A percentile compares a stretch with the other conserved stretches of the same genome.
phyloP scores from a whole-genome alignment of 192 early-diverging fungal genomes.

The Mortierella hygrophila region DNA sequence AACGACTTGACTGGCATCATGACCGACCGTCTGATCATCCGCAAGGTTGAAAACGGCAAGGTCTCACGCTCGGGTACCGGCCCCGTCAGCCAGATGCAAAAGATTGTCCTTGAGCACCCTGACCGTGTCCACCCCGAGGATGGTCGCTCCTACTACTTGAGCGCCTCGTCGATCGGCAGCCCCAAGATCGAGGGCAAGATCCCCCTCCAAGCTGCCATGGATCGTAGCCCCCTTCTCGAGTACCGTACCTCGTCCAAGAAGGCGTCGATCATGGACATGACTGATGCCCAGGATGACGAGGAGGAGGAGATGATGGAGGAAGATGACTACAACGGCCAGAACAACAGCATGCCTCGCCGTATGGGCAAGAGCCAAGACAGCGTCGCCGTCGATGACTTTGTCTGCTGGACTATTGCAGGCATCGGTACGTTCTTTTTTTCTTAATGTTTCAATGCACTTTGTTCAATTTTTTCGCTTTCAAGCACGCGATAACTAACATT shows the following conservation, averaged over 20 bases:
- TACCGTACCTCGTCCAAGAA: constrained; percentile 55
- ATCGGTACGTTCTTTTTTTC: constrained; percentile 66
- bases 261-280: constrained; percentile 57
- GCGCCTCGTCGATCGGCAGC: constrained; percentile 54
- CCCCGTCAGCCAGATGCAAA: constrained; percentile 90
- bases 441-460: no score
- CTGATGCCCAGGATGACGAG: constrained; percentile 24
- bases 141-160: constrained; percentile 57
- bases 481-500: neutral
- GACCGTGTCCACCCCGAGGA: constrained; percentile 45
- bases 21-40: constrained; percentile 81
- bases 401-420: constrained; percentile 90
- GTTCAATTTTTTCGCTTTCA: no score
- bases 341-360: constrained; percentile 29
- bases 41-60: constrained; percentile 85
- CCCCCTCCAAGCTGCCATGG: constrained; percentile 53
- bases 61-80: constrained; percentile 73
- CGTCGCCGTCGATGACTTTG: constrained; percentile 72
- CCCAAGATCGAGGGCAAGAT: constrained; percentile 59
- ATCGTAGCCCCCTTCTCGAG: constrained; percentile 52
- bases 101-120: constrained; percentile 75
- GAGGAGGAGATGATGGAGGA: constrained; percentile 38
- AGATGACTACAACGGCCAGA: constrained; percentile 27
- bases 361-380: constrained; percentile 30
- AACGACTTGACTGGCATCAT: constrained; percentile 74